Evolutionary conservation across 257 asterid genomes (phyloP).

Genomic region (Scutellaria barbata): DNA sequence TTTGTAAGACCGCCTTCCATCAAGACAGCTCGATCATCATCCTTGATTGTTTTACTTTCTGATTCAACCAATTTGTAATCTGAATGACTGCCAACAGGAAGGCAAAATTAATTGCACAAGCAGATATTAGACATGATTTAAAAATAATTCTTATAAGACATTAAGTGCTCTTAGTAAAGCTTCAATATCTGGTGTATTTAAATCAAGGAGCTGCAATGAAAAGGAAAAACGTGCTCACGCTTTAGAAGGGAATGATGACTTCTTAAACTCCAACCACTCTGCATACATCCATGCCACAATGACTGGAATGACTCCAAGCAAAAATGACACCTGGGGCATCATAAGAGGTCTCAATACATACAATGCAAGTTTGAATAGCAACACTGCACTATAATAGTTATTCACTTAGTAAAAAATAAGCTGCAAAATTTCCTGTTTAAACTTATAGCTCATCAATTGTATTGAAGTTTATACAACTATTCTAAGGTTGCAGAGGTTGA

Average conservation of each 20-base stretch:
- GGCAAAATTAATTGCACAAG: constrained; percentile 35
- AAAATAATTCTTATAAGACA: constrained; percentile 7
- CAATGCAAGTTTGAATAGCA: not conserved
- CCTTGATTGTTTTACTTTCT: constrained; percentile 62
- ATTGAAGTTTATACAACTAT: not conserved
- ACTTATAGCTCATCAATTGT: constrained; percentile 1
- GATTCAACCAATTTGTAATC: constrained; percentile 74
- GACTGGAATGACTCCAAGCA: constrained; percentile 76
- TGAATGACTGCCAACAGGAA: constrained; percentile 63
- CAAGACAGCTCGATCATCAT: constrained; percentile 73
- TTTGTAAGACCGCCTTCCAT: constrained; percentile 84
- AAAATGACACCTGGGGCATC: constrained; percentile 73
- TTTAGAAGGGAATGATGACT: constrained; percentile 54
- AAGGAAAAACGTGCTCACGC: constrained; percentile 52
- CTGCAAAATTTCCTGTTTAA: not conserved
- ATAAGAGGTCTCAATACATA: constrained; percentile 22
- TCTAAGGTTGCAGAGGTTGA: not conserved
- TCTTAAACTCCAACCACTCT: constrained; percentile 73
- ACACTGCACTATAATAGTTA: not conserved
- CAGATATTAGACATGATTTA: constrained; percentile 5
- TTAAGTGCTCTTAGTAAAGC: constrained; percentile 10
- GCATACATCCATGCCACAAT: constrained; percentile 75
- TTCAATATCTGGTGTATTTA: not conserved
- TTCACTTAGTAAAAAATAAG: not conserved
- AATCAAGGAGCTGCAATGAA: constrained; percentile 24